Conservation (phyloP, 176 grass and related monocot species). For the Microstegium vimineum region DNA sequence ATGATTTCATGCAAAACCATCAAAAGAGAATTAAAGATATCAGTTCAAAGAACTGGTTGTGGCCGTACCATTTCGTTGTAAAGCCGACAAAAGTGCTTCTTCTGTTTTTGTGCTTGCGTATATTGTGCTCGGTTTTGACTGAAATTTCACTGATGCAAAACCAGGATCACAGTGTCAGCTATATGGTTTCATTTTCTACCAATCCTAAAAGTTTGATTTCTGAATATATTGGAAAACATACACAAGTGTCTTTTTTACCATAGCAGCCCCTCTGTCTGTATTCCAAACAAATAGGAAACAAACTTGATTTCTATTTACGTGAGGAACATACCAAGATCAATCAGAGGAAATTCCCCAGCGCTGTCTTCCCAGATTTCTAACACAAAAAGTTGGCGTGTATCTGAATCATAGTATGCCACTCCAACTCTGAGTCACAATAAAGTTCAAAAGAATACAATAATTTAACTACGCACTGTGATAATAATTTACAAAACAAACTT, state of each 20-base stretch:
- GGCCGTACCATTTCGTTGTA: constrained; percentile 74
- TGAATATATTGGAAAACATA: neutral
- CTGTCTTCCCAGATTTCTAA: constrained; percentile 90
- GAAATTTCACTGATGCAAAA: constrained; percentile 75
- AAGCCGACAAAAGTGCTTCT: constrained; percentile 72
- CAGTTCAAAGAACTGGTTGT: constrained; percentile 8
- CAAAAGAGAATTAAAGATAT: constrained; percentile 8
- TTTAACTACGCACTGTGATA: neutral
- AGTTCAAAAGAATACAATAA: neutral
- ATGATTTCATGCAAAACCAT: constrained; percentile 30
- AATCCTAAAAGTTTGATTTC: neutral
- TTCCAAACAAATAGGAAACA: constrained; percentile 12
- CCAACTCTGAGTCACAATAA: constrained; percentile 57
- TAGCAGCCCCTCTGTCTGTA: neutral
- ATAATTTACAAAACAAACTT: constrained; percentile 8
- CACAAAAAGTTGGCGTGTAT: constrained; percentile 78
- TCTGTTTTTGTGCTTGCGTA: constrained; percentile 95
- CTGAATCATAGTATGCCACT: constrained; percentile 89
- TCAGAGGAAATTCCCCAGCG: constrained; percentile 69
- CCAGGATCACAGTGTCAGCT: constrained; percentile 23
- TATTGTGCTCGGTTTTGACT: constrained; percentile 77
- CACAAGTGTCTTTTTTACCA: constrained; percentile 1
- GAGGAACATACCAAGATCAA: constrained; percentile 83
- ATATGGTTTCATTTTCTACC: constrained; percentile 8
- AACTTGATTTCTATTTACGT: neutral